A percentile compares a stretch with the other conserved stretches of the same genome.
Conservation (phyloP, 441 rosid species). For the Erodium trifolium region DNA sequence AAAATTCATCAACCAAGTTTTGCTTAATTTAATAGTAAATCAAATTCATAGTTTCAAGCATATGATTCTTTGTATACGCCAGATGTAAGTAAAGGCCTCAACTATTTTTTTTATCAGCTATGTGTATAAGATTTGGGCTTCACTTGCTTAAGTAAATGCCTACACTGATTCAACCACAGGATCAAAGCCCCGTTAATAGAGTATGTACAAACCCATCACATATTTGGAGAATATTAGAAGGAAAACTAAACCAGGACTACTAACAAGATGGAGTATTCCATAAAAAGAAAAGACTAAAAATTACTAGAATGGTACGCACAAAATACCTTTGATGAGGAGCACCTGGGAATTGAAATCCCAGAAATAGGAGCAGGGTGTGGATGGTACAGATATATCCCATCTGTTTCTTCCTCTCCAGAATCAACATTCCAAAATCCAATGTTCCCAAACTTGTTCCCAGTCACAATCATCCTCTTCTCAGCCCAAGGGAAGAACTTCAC, state of each 20-base stretch:
- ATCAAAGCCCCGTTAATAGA: neutral
- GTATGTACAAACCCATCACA: neutral
- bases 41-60: neutral
- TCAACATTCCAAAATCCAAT: constrained; percentile 71
- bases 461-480: constrained; percentile 51
- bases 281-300: neutral
- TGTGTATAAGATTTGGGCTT: no score
- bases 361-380: constrained; percentile 54
- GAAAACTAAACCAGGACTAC: neutral
- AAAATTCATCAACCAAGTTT: neutral
- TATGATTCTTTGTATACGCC: neutral
- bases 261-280: neutral
- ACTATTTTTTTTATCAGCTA: no score
- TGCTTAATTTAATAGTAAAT: neutral
- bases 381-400: constrained; percentile 46
- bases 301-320: neutral
- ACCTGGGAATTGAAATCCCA: constrained; percentile 49
- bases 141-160: no score
- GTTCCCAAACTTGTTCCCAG: constrained; percentile 57
- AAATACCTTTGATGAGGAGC: constrained; percentile 53
- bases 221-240: neutral
- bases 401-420: constrained; percentile 26
- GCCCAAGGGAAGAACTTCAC: constrained; percentile 52
- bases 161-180: no score
- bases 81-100: neutral